phyloP scores from a whole-genome alignment of 768 basidiomycete species.

The Amanita jacksonii region DNA sequence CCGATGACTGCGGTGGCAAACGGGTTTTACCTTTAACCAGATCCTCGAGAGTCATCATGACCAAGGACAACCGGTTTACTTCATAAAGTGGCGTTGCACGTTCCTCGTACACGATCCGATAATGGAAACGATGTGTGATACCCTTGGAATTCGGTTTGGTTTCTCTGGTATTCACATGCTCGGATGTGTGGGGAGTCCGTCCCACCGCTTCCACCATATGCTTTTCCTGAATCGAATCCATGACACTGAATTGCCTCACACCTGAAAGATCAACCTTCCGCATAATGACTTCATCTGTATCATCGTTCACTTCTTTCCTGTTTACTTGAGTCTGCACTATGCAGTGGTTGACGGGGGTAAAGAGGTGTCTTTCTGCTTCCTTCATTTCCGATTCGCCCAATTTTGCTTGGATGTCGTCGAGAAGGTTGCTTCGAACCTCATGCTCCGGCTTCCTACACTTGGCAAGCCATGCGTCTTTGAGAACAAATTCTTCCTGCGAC shows the following conservation, averaged over 20 bases:
- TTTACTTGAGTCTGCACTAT: constrained; percentile 2
- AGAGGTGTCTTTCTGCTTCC: constrained; percentile 1
- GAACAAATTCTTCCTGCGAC: constrained; percentile 1
- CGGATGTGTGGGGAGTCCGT: too few species aligned
- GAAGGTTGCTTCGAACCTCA: not conserved
- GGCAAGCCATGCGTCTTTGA: not conserved
- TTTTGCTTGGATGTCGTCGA: not conserved
- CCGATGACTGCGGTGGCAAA: not conserved
- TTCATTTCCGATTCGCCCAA: not conserved
- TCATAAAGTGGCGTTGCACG: not conserved
- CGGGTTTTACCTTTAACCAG: not conserved
- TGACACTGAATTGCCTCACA: too few species aligned
- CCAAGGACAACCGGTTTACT: not conserved
- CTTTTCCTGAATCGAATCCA: too few species aligned
- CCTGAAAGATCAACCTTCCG: too few species aligned
- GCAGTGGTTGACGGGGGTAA: constrained; percentile 1
- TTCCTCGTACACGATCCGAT: not conserved
- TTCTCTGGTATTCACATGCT: too few species aligned
- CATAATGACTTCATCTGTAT: constrained; percentile 1
- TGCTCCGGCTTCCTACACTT: not conserved
- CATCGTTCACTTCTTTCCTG: constrained; percentile 1
- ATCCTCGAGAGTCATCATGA: not conserved
- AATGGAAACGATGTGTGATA: not conserved
- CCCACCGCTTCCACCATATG: too few species aligned
- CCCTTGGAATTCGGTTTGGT: too few species aligned